These are phyloP conservation scores for Lactuca saligna DNA, from an alignment of 129 eudicot species.

Conservation along the genomic window DNA sequence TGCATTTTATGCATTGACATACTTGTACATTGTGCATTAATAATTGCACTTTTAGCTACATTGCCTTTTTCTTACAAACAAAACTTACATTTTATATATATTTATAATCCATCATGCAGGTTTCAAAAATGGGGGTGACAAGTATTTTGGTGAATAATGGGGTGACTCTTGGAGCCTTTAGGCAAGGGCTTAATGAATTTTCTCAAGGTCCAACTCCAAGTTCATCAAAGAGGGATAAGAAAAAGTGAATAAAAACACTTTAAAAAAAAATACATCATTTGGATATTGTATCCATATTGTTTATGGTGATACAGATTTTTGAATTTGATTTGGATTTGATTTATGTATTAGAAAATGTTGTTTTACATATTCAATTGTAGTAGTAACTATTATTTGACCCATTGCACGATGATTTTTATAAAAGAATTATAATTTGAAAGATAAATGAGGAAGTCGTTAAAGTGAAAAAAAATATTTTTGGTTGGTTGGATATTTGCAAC, in stretches of 20 bases:
- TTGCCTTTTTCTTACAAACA: too few species aligned
- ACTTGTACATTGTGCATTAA: too few species aligned
- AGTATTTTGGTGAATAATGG: slow-evolving; percentile 82
- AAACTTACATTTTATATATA: too few species aligned
- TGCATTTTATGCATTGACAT: too few species aligned
- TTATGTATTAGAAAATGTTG: not conserved
- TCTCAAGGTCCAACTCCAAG: slow-evolving; percentile 51
- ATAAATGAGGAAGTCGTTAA: not conserved
- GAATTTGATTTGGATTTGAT: slow-evolving; percentile 8
- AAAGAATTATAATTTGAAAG: not conserved
- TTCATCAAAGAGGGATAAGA: slow-evolving; percentile 44
- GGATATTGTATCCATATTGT: slow-evolving; percentile 9
- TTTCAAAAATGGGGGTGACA: slow-evolving; percentile 82
- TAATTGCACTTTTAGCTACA: too few species aligned
- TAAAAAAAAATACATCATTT: slow-evolving; percentile 2
- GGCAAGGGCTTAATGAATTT: slow-evolving; percentile 70
- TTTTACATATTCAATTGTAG: too few species aligned
- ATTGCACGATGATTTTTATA: too few species aligned
- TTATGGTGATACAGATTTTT: slow-evolving; percentile 7
- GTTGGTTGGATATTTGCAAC: too few species aligned
- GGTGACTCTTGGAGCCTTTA: slow-evolving; percentile 74
- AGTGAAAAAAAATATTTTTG: not conserved
- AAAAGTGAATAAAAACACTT: slow-evolving; percentile 25
- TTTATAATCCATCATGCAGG: slow-evolving; percentile 35
- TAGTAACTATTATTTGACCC: too few species aligned